phyloP scores from a whole-genome alignment of 352 stramenopile species.

The Phytophthora syringae region DNA sequence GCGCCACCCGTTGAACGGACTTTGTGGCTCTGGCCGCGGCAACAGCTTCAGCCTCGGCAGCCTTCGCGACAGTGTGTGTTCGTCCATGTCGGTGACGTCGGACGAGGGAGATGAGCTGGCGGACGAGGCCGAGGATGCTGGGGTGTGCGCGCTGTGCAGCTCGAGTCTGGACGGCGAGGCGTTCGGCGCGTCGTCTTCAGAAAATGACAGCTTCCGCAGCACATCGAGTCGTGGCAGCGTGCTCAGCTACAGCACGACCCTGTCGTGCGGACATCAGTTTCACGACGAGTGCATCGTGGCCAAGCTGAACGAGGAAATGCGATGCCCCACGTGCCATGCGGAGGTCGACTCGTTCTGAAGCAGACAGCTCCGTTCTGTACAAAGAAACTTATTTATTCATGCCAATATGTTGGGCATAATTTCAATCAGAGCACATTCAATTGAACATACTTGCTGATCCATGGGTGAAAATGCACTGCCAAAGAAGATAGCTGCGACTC shows the following conservation, averaged over 20 bases:
- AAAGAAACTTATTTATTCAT: slow-evolving; percentile 12
- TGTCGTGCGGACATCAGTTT: slow-evolving; percentile 60
- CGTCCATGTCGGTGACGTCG: slow-evolving; percentile 24
- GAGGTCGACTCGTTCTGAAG: slow-evolving; percentile 24
- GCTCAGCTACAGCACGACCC: slow-evolving; percentile 46
- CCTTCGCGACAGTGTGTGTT: slow-evolving; percentile 9
- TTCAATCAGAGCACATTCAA: background rate
- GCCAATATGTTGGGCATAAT: background rate
- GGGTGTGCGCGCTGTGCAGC: slow-evolving; percentile 26
- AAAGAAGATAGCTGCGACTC: too few species aligned
- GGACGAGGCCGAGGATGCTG: slow-evolving; percentile 13
- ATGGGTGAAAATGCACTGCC: too few species aligned
- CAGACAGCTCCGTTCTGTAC: background rate
- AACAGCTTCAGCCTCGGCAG: slow-evolving; percentile 11
- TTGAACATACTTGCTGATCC: background rate
- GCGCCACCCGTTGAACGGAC: slow-evolving; percentile 31
- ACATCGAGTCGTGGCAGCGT: slow-evolving; percentile 17
- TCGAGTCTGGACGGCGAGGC: slow-evolving; percentile 22
- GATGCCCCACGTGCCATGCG: slow-evolving; percentile 46
- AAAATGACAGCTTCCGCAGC: slow-evolving; percentile 8
- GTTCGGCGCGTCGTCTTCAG: slow-evolving; percentile 1
- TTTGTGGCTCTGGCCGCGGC: slow-evolving; percentile 1
- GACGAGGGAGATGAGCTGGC: slow-evolving; percentile 25
- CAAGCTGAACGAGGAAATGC: slow-evolving; percentile 56
- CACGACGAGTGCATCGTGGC: slow-evolving; percentile 68